Evolutionary conservation across 495 filamentous ascomycete genomes (phyloP), one percentile per base, ranked within the genome.

Genomic region (Xanthoparmelia taractica): DNA sequence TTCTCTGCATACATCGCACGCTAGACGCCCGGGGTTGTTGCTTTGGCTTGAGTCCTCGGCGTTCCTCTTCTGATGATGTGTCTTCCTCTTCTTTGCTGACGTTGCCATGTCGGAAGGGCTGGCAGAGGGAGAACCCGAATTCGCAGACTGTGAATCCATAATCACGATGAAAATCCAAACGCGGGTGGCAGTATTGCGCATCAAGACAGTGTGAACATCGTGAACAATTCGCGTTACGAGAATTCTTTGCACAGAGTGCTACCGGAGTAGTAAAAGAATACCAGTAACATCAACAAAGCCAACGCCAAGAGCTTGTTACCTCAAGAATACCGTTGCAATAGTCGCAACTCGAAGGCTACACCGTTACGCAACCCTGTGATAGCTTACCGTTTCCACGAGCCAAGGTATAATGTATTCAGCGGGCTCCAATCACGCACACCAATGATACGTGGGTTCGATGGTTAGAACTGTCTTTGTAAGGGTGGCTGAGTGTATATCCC

Each of bases 1-100:
- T 50, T 50, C 45, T 50, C 45, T 50, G 45, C 45, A 50, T 50
- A 50, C 45, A 50, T 50, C 45, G 45, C 45, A 50, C 45, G 45
- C 45, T 50, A 50, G 45, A 50, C 5, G 45, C 45, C 45, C 45
- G 45, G 5, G 7, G 5, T 50, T 50, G 45, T 50, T 50, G 45
- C 45, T 50, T 50, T 50, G 45, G 45, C 45, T 50, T 18, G 45
- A 50, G 4, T 50, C 27, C 4, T 50, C 45, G 45, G 45, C 7
- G 45, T 50, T 50, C 45, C 45, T 50, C 45, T 50, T 50, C 45
- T 50, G 45, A 25, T 50, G 45, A 50, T 50, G 45, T 50, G 45
- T 50, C 45, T 50, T 50, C 45, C 17, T 6, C 45, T 50, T 50
- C 17, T 50, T 50, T 50, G 45, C 45, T 50, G 45, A 50, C 13